Evolutionary conservation across 148 eudicot species (phyloP), one percentile per base, ranked within the genome.

Genomic region (Cornus controversa): DNA sequence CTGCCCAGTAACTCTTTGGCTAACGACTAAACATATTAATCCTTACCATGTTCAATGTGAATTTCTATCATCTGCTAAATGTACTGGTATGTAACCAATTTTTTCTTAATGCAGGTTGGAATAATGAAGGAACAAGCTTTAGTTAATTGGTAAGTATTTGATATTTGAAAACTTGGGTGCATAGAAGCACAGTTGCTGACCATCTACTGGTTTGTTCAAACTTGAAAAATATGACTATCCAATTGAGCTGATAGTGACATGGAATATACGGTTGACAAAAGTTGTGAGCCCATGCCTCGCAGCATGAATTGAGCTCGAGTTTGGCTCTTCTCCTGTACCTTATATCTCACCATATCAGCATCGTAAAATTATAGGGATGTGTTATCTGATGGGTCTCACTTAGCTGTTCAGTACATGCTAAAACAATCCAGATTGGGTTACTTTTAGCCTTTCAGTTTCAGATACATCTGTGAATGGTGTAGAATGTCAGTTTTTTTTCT

Each of bases 71-170:
- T 53, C 14, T 18, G 50, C 63, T 72, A 47, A 50, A 66, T 57
- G 2, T 6, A 6, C 23, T 4, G 24, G 13, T 15, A n/a, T 70
- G 27, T 65, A 22, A 31, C 47, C 8, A 31, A 15, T 42, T 29
- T 50, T 66, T 28, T 37, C 28, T 67, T 58, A 29, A 22, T 29
- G 60, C 82, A 79, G 82, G 77, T n/a, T 67, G 53, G 53, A 68
- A n/a, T 73, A 37, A 34, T n/a, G 72, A 16, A 45, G 45, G 75
- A 72, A 66, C 65, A 47, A 47, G 71, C 45, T 29, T n/a, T 15
- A 45, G 76, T 73, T 50, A 8, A 57, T 66, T 78, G 69, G 70
- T 66, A 20, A 29, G 24, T 34, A 29, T 72, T 10, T 66, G 69
- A 64, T 23, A 60, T 27, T 6, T 22, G 29, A 72, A 10, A n/a